These are phyloP conservation scores for Rubroboletus pulcherrimus DNA, from an alignment of 768 basidiomycete species.

Conservation along the genomic window DNA sequence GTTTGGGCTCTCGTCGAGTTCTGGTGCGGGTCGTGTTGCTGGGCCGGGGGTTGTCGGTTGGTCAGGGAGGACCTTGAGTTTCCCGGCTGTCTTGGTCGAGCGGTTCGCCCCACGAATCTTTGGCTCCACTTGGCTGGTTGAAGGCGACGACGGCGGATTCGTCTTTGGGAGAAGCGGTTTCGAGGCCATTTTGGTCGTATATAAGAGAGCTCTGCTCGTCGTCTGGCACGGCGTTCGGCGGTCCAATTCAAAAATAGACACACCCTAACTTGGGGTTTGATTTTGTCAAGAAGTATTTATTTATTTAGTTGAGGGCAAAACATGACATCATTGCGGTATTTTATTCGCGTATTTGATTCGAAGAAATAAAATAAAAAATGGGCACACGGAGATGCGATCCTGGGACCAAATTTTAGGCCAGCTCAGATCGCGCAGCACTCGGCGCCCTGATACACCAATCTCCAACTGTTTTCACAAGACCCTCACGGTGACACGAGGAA, in stretches of 20 bases:
- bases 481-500: too few species aligned
- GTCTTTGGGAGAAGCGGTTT: slow-evolving; percentile 33
- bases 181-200: slow-evolving; percentile 22
- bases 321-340: slow-evolving; percentile 15
- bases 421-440: background rate
- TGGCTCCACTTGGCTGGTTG: slow-evolving; percentile 33
- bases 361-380: background rate
- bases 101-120: slow-evolving; percentile 73
- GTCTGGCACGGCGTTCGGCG: slow-evolving; percentile 7
- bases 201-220: slow-evolving; percentile 11
- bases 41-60: slow-evolving; percentile 56
- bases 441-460: background rate
- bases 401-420: background rate
- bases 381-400: background rate
- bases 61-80: slow-evolving; percentile 85
- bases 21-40: slow-evolving; percentile 22
- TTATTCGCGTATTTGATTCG: background rate
- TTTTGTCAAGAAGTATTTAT: background rate
- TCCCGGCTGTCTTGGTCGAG: slow-evolving; percentile 78
- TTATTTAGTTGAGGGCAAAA: background rate
- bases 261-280: background rate
- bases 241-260: slow-evolving; percentile 12
- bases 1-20: slow-evolving; percentile 42
- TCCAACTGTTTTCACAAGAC: too few species aligned
- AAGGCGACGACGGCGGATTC: slow-evolving; percentile 13